A percentile compares a stretch with the other conserved stretches of the same genome.
These are phyloP conservation scores for Iodosphaeria phyllophila DNA, from an alignment of 2,329 filamentous ascomycete species.

Conservation along the genomic window DNA sequence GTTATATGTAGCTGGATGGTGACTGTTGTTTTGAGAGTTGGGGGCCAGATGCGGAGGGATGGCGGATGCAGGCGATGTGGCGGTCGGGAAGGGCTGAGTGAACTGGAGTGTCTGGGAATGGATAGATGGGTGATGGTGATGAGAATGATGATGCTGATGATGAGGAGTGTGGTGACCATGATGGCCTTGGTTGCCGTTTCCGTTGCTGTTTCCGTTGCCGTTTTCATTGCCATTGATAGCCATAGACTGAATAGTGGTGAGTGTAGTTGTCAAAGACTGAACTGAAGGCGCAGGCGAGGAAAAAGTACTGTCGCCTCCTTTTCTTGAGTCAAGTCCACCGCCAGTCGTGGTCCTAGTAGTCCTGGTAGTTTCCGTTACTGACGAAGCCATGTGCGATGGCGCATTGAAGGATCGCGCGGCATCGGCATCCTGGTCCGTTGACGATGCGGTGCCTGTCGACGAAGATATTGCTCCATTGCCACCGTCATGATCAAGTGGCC, in stretches of 20 bases:
- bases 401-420: slow-evolving; percentile 56
- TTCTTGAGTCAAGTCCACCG: slow-evolving; percentile 45
- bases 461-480: no score
- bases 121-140: no score
- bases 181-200: slow-evolving; percentile 16
- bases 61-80: slow-evolving; percentile 48
- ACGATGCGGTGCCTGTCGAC: no score
- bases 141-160: slow-evolving; percentile 3
- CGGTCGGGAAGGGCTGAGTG: slow-evolving; percentile 44
- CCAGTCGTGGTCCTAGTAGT: no score
- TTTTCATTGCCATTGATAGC: slow-evolving; percentile 15
- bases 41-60: slow-evolving; percentile 53
- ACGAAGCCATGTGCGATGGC: slow-evolving; percentile 51
- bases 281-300: slow-evolving; percentile 69
- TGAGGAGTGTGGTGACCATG: no score
- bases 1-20: slow-evolving; percentile 52
- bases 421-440: slow-evolving; percentile 69
- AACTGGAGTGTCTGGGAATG: slow-evolving; percentile 37
- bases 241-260: slow-evolving; percentile 70
- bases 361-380: slow-evolving; percentile 53
- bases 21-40: slow-evolving; percentile 21
- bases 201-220: slow-evolving; percentile 21
- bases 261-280: slow-evolving; percentile 62
- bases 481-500: no score
- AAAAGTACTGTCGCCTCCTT: slow-evolving; percentile 60